Percentiles rank a stretch among this genome's conserved stretches.
phyloP scores from a whole-genome alignment of 2,329 filamentous ascomycete genomes.

The Graphiopsis chlorocephala region DNA sequence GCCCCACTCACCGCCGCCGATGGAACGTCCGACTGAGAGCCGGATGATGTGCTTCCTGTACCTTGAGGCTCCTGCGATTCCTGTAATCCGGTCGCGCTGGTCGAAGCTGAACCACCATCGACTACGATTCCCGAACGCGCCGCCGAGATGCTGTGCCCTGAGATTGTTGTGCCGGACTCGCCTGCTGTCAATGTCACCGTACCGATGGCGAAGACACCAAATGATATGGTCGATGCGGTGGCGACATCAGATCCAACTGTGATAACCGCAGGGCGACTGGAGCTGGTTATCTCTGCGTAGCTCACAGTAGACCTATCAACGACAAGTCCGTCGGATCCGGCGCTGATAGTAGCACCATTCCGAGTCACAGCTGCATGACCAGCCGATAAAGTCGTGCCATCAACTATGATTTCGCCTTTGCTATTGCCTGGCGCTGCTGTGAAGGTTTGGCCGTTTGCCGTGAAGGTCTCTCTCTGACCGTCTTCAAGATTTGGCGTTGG shows the following conservation, averaged over 20 bases:
- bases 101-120: background rate
- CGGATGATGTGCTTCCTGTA: background rate
- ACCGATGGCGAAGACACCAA: background rate
- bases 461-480: background rate
- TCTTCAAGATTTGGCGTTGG: background rate
- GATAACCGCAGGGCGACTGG: background rate
- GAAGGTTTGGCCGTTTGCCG: background rate
- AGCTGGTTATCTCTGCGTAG: background rate
- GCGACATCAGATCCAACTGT: background rate
- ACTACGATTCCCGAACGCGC: background rate
- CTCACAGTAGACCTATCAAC: conserved; percentile 2
- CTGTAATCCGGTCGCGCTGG: background rate
- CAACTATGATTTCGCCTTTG: background rate
- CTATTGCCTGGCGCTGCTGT: background rate
- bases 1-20: background rate
- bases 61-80: background rate
- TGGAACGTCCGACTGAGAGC: background rate
- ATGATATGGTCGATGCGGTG: background rate
- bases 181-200: conserved; percentile 6
- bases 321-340: background rate
- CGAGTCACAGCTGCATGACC: background rate
- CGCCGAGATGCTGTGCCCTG: background rate
- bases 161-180: background rate
- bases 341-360: background rate
- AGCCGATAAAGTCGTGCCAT: conserved; percentile 2